phyloP scores from a whole-genome alignment of 2,329 filamentous ascomycete genomes.

The Aureobasidium sp. region DNA sequence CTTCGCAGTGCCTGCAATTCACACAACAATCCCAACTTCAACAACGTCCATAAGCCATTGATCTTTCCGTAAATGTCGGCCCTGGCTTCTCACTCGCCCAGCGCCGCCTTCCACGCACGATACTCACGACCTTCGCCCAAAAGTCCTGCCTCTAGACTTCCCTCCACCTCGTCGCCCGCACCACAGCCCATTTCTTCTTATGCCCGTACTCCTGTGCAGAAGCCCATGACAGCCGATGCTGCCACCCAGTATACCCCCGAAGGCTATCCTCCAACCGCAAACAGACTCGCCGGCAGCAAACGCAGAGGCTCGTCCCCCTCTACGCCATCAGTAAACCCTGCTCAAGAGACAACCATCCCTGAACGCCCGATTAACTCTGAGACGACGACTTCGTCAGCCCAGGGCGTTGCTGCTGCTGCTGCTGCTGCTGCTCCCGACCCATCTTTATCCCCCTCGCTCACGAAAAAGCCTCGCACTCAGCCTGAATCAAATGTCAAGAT shows the following conservation, averaged over 20 bases:
- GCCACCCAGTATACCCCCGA: constrained; percentile 51
- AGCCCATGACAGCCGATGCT: constrained; percentile 35
- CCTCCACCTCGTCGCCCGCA: constrained; percentile 7
- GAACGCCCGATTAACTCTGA: background rate
- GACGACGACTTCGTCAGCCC: background rate
- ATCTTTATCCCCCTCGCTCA: background rate
- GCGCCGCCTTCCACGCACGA: constrained; percentile 19
- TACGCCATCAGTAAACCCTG: constrained; percentile 22
- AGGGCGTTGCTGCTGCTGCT: no score
- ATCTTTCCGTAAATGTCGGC: constrained; percentile 25
- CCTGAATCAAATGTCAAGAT: constrained; percentile 34
- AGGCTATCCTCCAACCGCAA: constrained; percentile 38
- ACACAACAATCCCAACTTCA: background rate
- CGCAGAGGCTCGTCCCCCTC: constrained; percentile 29
- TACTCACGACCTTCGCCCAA: constrained; percentile 3
- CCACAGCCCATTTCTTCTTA: background rate
- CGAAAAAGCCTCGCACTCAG: constrained; percentile 23
- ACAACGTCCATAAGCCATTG: background rate
- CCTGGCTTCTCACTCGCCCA: constrained; percentile 27
- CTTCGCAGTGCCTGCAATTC: background rate
- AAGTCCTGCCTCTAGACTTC: background rate
- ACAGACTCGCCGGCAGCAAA: constrained; percentile 12
- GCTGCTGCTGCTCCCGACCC: background rate
- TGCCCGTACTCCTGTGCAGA: constrained; percentile 14
- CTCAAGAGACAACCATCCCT: constrained; percentile 17